Evolutionary conservation across 1,284 basidiomycete species (phyloP).

Genomic region (Pterulicium gracile): DNA sequence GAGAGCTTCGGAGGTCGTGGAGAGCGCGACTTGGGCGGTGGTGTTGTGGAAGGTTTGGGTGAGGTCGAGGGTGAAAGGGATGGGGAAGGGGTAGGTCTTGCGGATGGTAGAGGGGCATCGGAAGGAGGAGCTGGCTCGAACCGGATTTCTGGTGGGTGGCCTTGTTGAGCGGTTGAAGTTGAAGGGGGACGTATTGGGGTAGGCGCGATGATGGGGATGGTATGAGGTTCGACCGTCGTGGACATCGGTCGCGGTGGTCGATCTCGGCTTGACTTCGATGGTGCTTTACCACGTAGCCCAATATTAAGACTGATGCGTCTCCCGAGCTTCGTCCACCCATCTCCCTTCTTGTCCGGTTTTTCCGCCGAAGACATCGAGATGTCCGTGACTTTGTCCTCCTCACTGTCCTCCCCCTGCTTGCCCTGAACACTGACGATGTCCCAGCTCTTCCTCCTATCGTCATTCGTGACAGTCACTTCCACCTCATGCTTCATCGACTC

Average conservation of each 20-base stretch:
- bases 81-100: conserved; percentile 5
- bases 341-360: conserved; percentile 35
- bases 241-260: conserved; percentile 16
- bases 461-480: conserved; percentile 9
- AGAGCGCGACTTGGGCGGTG: conserved; percentile 17
- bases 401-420: conserved; percentile 9
- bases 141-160: neutral
- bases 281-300: conserved; percentile 24
- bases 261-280: conserved; percentile 16
- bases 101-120: no score
- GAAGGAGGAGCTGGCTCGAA: neutral
- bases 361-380: conserved; percentile 12
- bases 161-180: neutral
- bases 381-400: conserved; percentile 13
- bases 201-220: neutral
- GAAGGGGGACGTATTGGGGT: neutral
- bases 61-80: conserved; percentile 12
- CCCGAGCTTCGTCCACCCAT: conserved; percentile 49
- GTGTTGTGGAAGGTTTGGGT: conserved; percentile 14
- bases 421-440: conserved; percentile 23
- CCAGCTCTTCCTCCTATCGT: conserved; percentile 28
- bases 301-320: conserved; percentile 48
- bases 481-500: conserved; percentile 16
- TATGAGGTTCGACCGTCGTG: neutral
- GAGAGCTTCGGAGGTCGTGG: conserved; percentile 42